Evolutionary conservation across 2,329 filamentous ascomycete genomes (phyloP).

Genomic region (Epicoccum sorghinum): DNA sequence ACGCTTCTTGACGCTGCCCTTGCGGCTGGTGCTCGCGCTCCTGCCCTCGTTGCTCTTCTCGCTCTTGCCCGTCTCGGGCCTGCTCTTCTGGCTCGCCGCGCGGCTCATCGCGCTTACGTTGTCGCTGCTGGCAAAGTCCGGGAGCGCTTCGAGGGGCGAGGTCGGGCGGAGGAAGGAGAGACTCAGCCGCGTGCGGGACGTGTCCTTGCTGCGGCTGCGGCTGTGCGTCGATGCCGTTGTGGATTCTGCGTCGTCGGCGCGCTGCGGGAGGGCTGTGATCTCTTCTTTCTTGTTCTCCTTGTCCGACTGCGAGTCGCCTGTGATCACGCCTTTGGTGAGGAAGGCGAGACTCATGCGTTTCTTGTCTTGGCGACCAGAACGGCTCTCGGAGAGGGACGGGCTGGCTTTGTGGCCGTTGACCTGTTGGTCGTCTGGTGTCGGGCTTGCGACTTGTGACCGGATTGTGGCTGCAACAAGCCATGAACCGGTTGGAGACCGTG

Average conservation of each 20-base stretch:
- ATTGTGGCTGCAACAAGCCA: slow-evolving; percentile 39
- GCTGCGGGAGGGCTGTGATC: slow-evolving; percentile 8
- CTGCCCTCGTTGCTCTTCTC: slow-evolving; percentile 48
- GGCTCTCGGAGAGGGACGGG: slow-evolving; percentile 29
- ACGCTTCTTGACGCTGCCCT: slow-evolving; percentile 71
- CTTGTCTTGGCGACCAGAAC: slow-evolving; percentile 46
- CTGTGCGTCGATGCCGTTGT: slow-evolving; percentile 28
- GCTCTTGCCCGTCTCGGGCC: slow-evolving; percentile 44
- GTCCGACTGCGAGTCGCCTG: slow-evolving; percentile 31
- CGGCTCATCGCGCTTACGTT: slow-evolving; percentile 8
- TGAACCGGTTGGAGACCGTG: slow-evolving; percentile 43
- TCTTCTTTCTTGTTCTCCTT: slow-evolving; percentile 21
- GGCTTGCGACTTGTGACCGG: slow-evolving; percentile 37
- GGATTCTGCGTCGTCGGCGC: slow-evolving; percentile 29
- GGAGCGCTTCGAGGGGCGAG: slow-evolving; percentile 42
- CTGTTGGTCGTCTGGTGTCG: slow-evolving; percentile 27
- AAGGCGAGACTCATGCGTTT: slow-evolving; percentile 48
- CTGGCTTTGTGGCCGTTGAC: slow-evolving; percentile 33
- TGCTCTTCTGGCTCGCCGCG: slow-evolving; percentile 26
- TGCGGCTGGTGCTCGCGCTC: slow-evolving; percentile 48
- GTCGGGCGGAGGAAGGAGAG: slow-evolving; percentile 39
- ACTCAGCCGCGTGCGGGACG: slow-evolving; percentile 33
- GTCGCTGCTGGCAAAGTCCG: slow-evolving; percentile 23
- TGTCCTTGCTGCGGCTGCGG: slow-evolving; percentile 44
- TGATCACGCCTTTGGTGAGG: slow-evolving; percentile 44